A percentile compares a stretch with the other conserved stretches of the same genome.
phyloP scores from a whole-genome alignment of 306 rosid genomes.

The Vigna trinervia region DNA sequence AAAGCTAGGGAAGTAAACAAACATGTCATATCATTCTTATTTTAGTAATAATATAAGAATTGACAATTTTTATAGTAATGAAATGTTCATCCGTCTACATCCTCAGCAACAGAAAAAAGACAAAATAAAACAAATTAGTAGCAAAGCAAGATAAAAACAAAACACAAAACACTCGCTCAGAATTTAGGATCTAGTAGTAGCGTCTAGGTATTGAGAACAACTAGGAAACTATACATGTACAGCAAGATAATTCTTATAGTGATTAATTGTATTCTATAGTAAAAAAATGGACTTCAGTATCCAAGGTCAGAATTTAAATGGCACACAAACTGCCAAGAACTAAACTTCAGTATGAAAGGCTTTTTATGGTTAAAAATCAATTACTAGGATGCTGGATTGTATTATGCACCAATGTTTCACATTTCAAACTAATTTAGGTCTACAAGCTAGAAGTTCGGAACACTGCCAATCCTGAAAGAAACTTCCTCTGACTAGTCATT shows the following conservation, averaged over 20 bases:
- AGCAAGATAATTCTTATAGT: background rate
- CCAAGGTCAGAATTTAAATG: background rate
- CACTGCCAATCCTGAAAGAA: slow-evolving; percentile 1
- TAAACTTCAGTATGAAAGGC: slow-evolving; percentile 11
- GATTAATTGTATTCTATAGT: background rate
- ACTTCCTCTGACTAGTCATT: background rate
- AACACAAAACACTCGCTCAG: background rate
- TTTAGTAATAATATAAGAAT: background rate
- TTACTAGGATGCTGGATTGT: slow-evolving; percentile 2
- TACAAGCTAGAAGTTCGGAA: slow-evolving; percentile 2
- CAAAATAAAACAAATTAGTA: background rate
- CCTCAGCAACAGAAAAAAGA: background rate
- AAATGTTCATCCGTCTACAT: background rate
- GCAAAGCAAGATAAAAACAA: slow-evolving; percentile 31
- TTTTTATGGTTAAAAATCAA: background rate
- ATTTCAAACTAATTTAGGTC: background rate
- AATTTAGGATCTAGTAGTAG: slow-evolving; percentile 2
- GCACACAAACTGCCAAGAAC: slow-evolving; percentile 6
- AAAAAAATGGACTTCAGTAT: background rate
- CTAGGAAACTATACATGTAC: background rate
- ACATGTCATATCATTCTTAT: slow-evolving; percentile 1
- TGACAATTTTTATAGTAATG: background rate
- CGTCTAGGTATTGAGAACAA: background rate
- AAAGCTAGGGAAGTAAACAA: slow-evolving; percentile 9
- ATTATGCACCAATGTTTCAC: slow-evolving; percentile 14